phyloP scores from a whole-genome alignment of 1,284 basidiomycete genomes.

The Peniophora sp. region DNA sequence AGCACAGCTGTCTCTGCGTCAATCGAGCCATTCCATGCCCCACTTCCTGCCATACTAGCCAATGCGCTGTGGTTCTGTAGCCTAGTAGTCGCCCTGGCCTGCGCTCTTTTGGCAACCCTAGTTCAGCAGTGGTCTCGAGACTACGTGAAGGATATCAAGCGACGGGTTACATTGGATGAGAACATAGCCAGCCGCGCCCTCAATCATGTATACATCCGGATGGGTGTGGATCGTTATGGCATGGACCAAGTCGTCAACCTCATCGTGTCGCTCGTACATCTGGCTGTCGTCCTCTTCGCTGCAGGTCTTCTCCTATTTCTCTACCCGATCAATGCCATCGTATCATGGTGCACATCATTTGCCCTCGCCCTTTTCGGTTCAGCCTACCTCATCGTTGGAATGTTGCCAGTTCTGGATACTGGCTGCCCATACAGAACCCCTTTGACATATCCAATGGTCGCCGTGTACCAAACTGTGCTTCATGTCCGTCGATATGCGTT shows the following conservation, averaged over 20 bases:
- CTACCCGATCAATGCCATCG: slow-evolving; percentile 22
- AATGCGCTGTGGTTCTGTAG: background rate
- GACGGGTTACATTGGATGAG: slow-evolving; percentile 25
- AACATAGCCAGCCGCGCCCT: no score
- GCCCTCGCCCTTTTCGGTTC: no score
- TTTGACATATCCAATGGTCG: no score
- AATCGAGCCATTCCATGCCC: background rate
- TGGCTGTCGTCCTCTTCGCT: slow-evolving; percentile 33
- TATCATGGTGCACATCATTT: slow-evolving; percentile 12
- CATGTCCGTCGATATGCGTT: no score
- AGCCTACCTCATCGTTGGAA: no score
- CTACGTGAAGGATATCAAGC: slow-evolving; percentile 20
- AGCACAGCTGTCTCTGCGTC: no score
- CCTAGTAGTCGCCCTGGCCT: background rate
- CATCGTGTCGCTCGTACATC: slow-evolving; percentile 31
- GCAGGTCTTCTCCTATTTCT: slow-evolving; percentile 32
- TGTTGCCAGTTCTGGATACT: no score
- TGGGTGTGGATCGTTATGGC: slow-evolving; percentile 19
- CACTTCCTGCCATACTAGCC: background rate
- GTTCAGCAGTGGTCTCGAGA: slow-evolving; percentile 3
- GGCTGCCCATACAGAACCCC: no score
- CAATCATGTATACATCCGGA: no score
- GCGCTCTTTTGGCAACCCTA: background rate
- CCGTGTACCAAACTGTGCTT: no score
- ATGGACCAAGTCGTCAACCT: slow-evolving; percentile 29